Conservation (phyloP, 1,284 basidiomycete species). For the Heterobasidion occidentale region DNA sequence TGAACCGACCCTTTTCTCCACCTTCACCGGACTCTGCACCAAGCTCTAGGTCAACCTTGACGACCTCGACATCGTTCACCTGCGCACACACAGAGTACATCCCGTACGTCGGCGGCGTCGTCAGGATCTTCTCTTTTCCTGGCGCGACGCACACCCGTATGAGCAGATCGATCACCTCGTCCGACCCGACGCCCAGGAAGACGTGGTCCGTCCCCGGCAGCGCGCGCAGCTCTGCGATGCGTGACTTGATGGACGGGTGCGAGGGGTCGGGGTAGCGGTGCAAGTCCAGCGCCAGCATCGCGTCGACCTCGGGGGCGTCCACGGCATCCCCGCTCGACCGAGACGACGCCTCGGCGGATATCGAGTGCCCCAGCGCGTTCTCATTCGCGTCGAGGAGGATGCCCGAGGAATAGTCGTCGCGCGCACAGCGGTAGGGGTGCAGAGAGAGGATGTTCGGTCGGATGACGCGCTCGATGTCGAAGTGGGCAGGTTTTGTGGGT, state of each 20-base stretch:
- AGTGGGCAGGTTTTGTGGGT: constrained; percentile 63
- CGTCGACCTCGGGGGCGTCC: constrained; percentile 20
- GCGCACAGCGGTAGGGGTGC: constrained; percentile 91
- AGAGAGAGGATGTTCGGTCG: constrained; percentile 91
- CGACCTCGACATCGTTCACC: constrained; percentile 87
- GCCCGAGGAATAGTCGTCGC: constrained; percentile 92
- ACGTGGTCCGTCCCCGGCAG: constrained; percentile 67
- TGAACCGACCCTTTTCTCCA: constrained; percentile 71
- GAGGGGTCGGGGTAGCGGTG: constrained; percentile 87
- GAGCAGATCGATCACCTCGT: constrained; percentile 94
- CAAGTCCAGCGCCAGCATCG: constrained; percentile 44
- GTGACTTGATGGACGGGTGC: constrained; percentile 72
- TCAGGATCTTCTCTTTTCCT: constrained; percentile 74
- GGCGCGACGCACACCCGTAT: constrained; percentile 88
- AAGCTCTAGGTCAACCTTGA: constrained; percentile 75
- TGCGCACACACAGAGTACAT: constrained; percentile 97
- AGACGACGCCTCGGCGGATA: constrained; percentile 30
- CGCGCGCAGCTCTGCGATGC: constrained; percentile 66
- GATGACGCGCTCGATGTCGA: constrained; percentile 78
- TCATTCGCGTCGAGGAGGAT: constrained; percentile 99
- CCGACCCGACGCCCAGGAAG: constrained; percentile 94
- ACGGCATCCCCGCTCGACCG: background rate
- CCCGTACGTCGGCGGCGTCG: constrained; percentile 93
- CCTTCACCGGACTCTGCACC: constrained; percentile 51
- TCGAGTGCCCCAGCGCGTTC: constrained; percentile 87